These are phyloP conservation scores for Nadsonia commutata DNA, from an alignment of 1,139 yeast genomes.

Conservation along the genomic window DNA sequence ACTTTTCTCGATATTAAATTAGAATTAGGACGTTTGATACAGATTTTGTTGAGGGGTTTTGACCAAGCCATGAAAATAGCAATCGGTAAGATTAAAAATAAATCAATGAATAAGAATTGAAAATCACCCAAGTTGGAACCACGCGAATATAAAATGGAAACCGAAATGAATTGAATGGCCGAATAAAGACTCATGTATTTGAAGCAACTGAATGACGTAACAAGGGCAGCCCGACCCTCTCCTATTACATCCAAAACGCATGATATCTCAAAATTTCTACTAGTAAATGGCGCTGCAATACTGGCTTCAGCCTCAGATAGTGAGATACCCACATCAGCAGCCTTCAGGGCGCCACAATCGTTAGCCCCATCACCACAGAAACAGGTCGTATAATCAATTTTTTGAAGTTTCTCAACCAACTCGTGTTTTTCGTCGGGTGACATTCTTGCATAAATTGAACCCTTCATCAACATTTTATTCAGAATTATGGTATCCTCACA, in stretches of 20 bases:
- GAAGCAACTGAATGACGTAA: constrained; percentile 91
- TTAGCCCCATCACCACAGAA: constrained; percentile 90
- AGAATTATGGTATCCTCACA: constrained; percentile 21
- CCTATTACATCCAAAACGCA: constrained; percentile 82
- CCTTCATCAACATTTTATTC: constrained; percentile 52
- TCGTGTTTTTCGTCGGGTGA: constrained; percentile 98
- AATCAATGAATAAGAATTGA: constrained; percentile 86
- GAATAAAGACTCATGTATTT: constrained; percentile 95
- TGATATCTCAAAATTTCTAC: constrained; percentile 74
- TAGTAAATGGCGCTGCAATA: constrained; percentile 96
- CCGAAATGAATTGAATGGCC: constrained; percentile 87
- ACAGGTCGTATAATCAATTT: constrained; percentile 80
- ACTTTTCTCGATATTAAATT: constrained; percentile 83
- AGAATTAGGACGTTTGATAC: constrained; percentile 77
- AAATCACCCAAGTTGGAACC: constrained; percentile 97
- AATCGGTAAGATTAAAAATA: constrained; percentile 77
- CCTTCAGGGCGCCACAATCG: constrained; percentile 95
- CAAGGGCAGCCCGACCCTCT: constrained; percentile 90
- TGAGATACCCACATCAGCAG: constrained; percentile 94
- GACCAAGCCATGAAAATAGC: constrained; percentile 98
- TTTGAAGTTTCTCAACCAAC: constrained; percentile 73
- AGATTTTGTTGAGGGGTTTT: constrained; percentile 49
- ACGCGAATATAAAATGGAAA: constrained; percentile 66
- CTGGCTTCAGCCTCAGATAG: constrained; percentile 96
- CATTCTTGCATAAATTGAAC: constrained; percentile 87